These are phyloP conservation scores for Pulveroboletus sp. DNA, from an alignment of 768 basidiomycete genomes.

Conservation along the genomic window DNA sequence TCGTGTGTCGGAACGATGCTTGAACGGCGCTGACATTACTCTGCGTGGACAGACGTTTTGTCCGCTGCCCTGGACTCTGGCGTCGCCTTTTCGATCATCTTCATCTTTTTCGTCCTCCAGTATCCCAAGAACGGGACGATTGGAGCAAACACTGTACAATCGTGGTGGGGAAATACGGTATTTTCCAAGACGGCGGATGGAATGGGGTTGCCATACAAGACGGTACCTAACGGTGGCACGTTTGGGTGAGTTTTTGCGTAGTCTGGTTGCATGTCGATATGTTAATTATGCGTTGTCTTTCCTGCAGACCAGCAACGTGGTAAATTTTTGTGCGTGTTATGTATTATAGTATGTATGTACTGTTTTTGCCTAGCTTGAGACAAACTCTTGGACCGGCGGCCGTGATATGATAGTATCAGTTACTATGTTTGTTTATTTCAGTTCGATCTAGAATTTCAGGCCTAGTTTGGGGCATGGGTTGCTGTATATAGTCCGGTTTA, in stretches of 20 bases:
- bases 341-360: too few species aligned
- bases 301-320: too few species aligned
- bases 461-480: too few species aligned
- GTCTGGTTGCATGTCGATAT: too few species aligned
- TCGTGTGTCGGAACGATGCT: background rate
- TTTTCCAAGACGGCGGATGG: slow-evolving; percentile 30
- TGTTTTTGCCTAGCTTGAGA: too few species aligned
- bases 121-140: slow-evolving; percentile 62
- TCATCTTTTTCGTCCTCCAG: slow-evolving; percentile 64
- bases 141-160: slow-evolving; percentile 47
- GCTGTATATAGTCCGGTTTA: too few species aligned
- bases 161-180: slow-evolving; percentile 60
- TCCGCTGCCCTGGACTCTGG: slow-evolving; percentile 73
- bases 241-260: slow-evolving; percentile 26
- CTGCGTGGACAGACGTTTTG: slow-evolving; percentile 45
- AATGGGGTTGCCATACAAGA: slow-evolving; percentile 6
- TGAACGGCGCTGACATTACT: slow-evolving; percentile 14
- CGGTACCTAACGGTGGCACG: slow-evolving; percentile 12
- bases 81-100: slow-evolving; percentile 52
- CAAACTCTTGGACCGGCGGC: too few species aligned
- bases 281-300: too few species aligned
- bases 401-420: too few species aligned
- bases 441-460: too few species aligned
- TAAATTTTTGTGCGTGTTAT: too few species aligned
- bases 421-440: too few species aligned